These are phyloP conservation scores for Colletotrichum salicis DNA, from an alignment of 2,329 filamentous ascomycete genomes.

Conservation along the genomic window DNA sequence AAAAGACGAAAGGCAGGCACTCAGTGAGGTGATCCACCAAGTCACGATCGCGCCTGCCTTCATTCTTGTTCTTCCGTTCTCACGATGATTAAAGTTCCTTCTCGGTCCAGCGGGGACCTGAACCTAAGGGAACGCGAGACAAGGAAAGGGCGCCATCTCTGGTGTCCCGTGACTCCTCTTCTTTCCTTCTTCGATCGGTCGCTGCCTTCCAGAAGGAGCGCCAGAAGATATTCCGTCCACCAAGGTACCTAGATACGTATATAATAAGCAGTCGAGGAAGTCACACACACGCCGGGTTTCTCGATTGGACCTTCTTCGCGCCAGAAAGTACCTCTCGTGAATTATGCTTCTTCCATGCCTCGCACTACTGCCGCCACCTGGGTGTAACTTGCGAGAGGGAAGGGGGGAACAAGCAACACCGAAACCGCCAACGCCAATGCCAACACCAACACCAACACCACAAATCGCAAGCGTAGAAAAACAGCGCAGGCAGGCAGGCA, in stretches of 20 bases:
- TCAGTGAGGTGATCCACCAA: background rate
- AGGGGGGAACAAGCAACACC: background rate
- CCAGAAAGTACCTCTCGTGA: background rate
- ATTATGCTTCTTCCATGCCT: background rate
- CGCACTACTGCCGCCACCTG: background rate
- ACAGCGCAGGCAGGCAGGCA: background rate
- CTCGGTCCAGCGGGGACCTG: background rate
- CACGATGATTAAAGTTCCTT: background rate
- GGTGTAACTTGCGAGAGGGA: background rate
- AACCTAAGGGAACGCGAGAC: background rate
- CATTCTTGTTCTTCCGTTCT: background rate
- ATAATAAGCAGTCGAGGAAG: background rate
- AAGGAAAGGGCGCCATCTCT: background rate
- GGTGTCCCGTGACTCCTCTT: background rate
- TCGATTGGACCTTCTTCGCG: background rate
- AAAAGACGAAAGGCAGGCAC: background rate
- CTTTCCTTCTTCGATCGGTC: background rate
- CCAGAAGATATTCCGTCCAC: background rate
- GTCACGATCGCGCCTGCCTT: conserved; percentile 3
- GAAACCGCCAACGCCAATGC: background rate
- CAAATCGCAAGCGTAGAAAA: background rate
- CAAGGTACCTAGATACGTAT: background rate
- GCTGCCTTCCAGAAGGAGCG: background rate
- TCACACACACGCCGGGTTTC: background rate
- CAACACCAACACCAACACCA: background rate